These are phyloP conservation scores for Pythium dissotocum DNA, from an alignment of 352 stramenopile genomes.

Conservation along the genomic window DNA sequence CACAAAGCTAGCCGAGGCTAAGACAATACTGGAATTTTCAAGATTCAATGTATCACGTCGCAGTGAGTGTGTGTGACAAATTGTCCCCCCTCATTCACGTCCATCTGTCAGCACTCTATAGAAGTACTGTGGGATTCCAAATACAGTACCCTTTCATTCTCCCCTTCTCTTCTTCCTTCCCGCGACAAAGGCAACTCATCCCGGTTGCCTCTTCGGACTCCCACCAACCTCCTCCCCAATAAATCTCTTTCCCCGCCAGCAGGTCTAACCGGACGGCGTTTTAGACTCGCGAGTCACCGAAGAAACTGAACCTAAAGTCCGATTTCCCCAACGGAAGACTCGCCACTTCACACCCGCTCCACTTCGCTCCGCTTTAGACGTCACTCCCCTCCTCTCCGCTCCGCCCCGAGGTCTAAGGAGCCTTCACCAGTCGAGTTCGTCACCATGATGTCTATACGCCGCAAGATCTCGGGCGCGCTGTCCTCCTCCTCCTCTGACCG, in stretches of 20 bases:
- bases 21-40: too few relatives aligned
- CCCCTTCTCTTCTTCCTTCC: not conserved
- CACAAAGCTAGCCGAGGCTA: too few relatives aligned
- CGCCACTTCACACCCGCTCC: not conserved
- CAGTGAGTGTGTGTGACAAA: not conserved
- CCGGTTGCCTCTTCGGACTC: not conserved
- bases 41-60: not conserved
- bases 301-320: not conserved
- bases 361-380: not conserved
- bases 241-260: not conserved
- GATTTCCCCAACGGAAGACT: not conserved
- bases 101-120: not conserved
- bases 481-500: conserved; percentile 3
- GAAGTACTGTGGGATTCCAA: not conserved
- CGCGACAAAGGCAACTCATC: not conserved
- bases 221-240: not conserved
- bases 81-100: too few relatives aligned
- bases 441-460: conserved; percentile 20
- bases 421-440: not conserved
- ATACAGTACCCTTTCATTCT: not conserved
- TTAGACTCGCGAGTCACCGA: not conserved
- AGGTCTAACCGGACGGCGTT: not conserved
- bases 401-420: not conserved
- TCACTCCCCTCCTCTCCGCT: not conserved
- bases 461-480: conserved; percentile 21